Evolutionary conservation across 2,329 filamentous ascomycete genomes (phyloP).

Genomic region (Microdochium bolleyi): DNA sequence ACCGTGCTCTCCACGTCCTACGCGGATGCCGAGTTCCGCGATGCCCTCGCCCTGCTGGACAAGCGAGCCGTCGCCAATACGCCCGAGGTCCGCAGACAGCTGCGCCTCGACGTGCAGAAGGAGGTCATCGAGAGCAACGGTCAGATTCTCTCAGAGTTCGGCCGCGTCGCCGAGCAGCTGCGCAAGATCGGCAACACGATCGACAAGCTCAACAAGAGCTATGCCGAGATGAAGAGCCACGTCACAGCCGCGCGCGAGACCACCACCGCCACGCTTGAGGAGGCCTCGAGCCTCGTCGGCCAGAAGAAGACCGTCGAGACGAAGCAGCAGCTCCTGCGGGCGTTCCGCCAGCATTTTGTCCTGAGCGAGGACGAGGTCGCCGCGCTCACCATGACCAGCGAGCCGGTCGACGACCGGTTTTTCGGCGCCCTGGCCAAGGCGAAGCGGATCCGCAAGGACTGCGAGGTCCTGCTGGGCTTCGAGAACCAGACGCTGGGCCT

Average conservation of each 20-base stretch:
- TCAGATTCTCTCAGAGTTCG: constrained; percentile 80
- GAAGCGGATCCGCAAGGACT: constrained; percentile 83
- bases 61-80: constrained; percentile 63
- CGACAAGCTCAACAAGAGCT: constrained; percentile 68
- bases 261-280: constrained; percentile 66
- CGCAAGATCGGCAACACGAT: constrained; percentile 75
- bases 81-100: constrained; percentile 66
- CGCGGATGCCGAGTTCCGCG: constrained; percentile 83
- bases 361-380: constrained; percentile 74
- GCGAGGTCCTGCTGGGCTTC: constrained; percentile 79
- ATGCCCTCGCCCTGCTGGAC: constrained; percentile 74
- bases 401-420: constrained; percentile 79
- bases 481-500: constrained; percentile 83
- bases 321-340: constrained; percentile 69
- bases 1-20: constrained; percentile 86
- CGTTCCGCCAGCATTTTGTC: constrained; percentile 77
- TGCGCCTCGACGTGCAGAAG: constrained; percentile 78
- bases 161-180: constrained; percentile 86
- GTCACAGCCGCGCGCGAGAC: constrained; percentile 68
- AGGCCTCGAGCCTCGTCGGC: constrained; percentile 64
- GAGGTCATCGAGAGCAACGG: constrained; percentile 93
- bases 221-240: constrained; percentile 71
- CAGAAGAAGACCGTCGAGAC: constrained; percentile 68
- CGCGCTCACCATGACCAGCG: constrained; percentile 67
- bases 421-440: constrained; percentile 70